phyloP scores from a whole-genome alignment of 164 flowering plant genomes.

The Stephania yunnanensis region DNA sequence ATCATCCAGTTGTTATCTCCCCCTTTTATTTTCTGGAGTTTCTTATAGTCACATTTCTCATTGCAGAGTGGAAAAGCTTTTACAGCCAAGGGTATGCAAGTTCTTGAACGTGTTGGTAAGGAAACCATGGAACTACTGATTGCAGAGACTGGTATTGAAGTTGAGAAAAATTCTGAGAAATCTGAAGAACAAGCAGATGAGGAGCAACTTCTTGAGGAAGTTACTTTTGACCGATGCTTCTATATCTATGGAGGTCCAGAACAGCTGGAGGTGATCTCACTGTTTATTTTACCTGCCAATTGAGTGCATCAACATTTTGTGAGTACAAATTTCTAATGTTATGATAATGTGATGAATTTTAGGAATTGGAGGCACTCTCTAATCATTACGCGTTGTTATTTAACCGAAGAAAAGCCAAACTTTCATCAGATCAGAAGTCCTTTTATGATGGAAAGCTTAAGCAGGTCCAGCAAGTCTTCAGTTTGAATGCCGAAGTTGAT shows the following conservation, averaged over 20 bases:
- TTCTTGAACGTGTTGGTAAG: slow-evolving; percentile 84
- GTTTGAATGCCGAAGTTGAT: slow-evolving; percentile 51
- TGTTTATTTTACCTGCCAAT: neutral
- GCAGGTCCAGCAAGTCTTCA: slow-evolving; percentile 69
- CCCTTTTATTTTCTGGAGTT: neutral
- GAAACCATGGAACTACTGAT: slow-evolving; percentile 93
- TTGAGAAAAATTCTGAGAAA: slow-evolving; percentile 47
- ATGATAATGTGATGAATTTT: slow-evolving; percentile 17
- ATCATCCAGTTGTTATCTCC: slow-evolving; percentile 1
- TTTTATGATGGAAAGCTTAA: slow-evolving; percentile 73
- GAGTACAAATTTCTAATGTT: neutral
- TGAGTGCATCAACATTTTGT: neutral
- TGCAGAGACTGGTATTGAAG: slow-evolving; percentile 73
- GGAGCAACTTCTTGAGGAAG: slow-evolving; percentile 75
- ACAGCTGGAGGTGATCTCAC: slow-evolving; percentile 71
- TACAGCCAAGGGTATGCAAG: slow-evolving; percentile 87
- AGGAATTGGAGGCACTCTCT: slow-evolving; percentile 95
- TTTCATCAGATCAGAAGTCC: slow-evolving; percentile 71
- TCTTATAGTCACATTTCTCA: neutral
- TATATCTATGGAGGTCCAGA: slow-evolving; percentile 99
- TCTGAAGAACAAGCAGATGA: slow-evolving; percentile 37
- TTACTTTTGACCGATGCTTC: slow-evolving; percentile 90
- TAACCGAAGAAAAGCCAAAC: slow-evolving; percentile 79
- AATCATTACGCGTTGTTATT: slow-evolving; percentile 74
- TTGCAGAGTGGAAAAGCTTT: slow-evolving; percentile 88